Evolutionary conservation across 2,329 filamentous ascomycete genomes (phyloP).

Genomic region (Xylaria hypoxylon): DNA sequence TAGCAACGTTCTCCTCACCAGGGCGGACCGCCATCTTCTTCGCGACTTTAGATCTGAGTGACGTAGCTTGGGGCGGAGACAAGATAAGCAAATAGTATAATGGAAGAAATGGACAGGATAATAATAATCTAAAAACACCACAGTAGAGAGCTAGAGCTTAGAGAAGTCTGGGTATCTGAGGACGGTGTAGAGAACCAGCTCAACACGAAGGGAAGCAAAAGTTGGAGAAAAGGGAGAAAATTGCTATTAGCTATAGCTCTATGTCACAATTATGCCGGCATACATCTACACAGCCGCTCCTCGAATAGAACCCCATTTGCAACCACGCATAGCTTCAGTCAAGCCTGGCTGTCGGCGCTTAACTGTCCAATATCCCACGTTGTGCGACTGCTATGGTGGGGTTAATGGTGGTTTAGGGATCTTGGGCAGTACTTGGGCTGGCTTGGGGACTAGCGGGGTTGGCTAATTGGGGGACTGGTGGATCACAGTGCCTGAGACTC

Average conservation of each 20-base stretch:
- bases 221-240: slow-evolving; percentile 26
- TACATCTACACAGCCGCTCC: slow-evolving; percentile 18
- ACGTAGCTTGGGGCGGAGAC: neutral
- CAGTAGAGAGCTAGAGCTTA: slow-evolving; percentile 15
- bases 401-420: slow-evolving; percentile 29
- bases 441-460: slow-evolving; percentile 21
- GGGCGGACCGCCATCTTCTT: slow-evolving; percentile 58
- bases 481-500: neutral
- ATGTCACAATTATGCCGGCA: slow-evolving; percentile 23
- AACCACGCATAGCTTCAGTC: slow-evolving; percentile 14
- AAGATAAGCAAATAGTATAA: neutral
- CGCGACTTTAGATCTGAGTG: slow-evolving; percentile 2
- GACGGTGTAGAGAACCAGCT: slow-evolving; percentile 36
- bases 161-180: slow-evolving; percentile 8
- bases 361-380: slow-evolving; percentile 45
- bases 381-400: slow-evolving; percentile 45
- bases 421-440: slow-evolving; percentile 10
- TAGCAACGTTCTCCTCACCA: slow-evolving; percentile 61
- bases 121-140: slow-evolving; percentile 2
- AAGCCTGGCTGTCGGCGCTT: slow-evolving; percentile 45
- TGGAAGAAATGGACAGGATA: neutral
- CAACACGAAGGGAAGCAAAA: slow-evolving; percentile 21
- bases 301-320: slow-evolving; percentile 24
- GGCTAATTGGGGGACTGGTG: slow-evolving; percentile 6
- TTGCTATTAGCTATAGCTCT: slow-evolving; percentile 17